Percentiles rank a stretch among this genome's conserved stretches.
These are phyloP conservation scores for Cyanidiococcus yangmingshanensis DNA, from an alignment of 23 red algal genomes.

Conservation along the genomic window DNA sequence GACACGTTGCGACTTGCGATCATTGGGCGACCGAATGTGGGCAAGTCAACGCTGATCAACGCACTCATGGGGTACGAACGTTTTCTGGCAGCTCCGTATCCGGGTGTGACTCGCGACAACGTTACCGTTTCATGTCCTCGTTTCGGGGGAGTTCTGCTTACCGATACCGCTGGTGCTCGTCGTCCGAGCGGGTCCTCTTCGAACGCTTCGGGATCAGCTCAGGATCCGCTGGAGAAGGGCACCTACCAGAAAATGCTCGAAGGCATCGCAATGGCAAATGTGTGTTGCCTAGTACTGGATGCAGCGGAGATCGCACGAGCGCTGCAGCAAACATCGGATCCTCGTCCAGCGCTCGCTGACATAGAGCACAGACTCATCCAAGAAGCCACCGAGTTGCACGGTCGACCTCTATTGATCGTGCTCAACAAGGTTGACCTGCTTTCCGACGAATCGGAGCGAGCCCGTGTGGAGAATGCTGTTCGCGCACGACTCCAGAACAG, in stretches of 20 bases:
- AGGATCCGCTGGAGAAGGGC: background rate
- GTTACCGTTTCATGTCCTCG: slow-evolving; percentile 9
- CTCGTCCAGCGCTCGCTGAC: background rate
- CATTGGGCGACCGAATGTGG: slow-evolving; percentile 92
- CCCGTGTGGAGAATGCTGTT: background rate
- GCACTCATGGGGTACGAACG: slow-evolving; percentile 51
- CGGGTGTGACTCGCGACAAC: slow-evolving; percentile 87
- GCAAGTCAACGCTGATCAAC: slow-evolving; percentile 81
- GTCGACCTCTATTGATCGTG: background rate
- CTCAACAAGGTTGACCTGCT: slow-evolving; percentile 6
- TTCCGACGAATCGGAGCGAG: background rate
- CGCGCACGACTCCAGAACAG: background rate
- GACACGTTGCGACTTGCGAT: slow-evolving; percentile 23
- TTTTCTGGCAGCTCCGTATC: slow-evolving; percentile 50
- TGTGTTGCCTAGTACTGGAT: slow-evolving; percentile 10
- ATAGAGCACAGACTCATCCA: slow-evolving; percentile 6
- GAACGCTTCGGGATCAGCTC: background rate
- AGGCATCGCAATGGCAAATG: background rate
- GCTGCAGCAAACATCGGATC: background rate
- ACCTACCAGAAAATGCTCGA: background rate
- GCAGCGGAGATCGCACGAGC: background rate
- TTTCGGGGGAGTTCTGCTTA: background rate
- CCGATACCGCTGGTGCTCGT: slow-evolving; percentile 6
- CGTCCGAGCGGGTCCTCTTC: background rate
- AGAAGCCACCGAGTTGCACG: background rate